Conservation (phyloP, 371 early-diverging fungal species). For the Mortierella sp. region DNA sequence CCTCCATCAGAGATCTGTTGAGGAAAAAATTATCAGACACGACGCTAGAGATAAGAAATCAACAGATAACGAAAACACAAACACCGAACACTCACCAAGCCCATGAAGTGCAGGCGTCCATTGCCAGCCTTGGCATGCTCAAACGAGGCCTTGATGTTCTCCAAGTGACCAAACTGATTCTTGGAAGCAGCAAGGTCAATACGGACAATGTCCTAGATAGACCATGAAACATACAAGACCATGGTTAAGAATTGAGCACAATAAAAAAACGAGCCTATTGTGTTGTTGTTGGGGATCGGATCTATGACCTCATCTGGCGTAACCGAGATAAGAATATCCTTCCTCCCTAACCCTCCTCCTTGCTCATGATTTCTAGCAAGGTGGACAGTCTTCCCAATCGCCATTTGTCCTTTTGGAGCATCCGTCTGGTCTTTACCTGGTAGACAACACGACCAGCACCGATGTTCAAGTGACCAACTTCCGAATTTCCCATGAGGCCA, state of each 20-base stretch:
- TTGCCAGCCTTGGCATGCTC: constrained; percentile 85
- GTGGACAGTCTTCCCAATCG: too few species aligned
- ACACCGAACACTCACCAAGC: constrained; percentile 75
- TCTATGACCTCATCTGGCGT: constrained; percentile 41
- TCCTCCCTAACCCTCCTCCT: neutral
- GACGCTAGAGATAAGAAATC: neutral
- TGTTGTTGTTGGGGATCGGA: neutral
- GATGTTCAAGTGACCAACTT: constrained; percentile 99
- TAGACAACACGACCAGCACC: constrained; percentile 99
- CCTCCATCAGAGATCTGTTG: constrained; percentile 96
- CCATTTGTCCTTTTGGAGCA: too few species aligned
- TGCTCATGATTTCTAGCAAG: too few species aligned
- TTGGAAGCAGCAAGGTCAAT: constrained; percentile 93
- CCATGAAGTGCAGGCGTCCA: constrained; percentile 96
- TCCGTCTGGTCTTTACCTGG: constrained; percentile 72
- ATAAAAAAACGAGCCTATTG: neutral
- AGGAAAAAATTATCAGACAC: neutral
- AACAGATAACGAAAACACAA: neutral
- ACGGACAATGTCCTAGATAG: constrained; percentile 93
- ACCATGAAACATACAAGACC: neutral
- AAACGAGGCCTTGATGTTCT: constrained; percentile 85
- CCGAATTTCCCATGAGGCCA: constrained; percentile 99
- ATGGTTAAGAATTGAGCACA: neutral
- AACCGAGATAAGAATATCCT: neutral
- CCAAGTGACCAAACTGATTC: constrained; percentile 78